Evolutionary conservation across 2,329 filamentous ascomycete genomes (phyloP), one percentile per base, ranked within the genome.

Genomic region (Xylariaceae sp.): DNA sequence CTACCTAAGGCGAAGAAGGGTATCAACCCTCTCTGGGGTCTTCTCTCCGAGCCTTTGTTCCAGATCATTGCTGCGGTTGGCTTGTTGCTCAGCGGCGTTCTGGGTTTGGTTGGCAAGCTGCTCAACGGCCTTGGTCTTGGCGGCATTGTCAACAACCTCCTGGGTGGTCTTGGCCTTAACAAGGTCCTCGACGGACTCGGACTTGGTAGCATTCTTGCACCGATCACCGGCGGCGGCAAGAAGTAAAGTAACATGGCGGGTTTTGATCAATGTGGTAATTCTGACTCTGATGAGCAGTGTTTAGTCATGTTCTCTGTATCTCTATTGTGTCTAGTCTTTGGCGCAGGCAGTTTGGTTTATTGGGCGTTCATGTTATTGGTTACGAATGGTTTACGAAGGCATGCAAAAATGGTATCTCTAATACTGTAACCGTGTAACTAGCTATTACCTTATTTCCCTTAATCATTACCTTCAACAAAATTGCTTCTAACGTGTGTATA

Each of bases 1-100:
- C 94, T 96, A 88, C 90, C 91, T 6, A 87, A 95, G 59, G 91
- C 90, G 39, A 95, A 96, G 85, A 92, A 95, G 78, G 85, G 92
- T 75, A 79, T 96, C 53, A 96, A 92, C 73, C 90, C 91, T 11
- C 82, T 96, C 30, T 95, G 90, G 90, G 83, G 76, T 30, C 75
- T 96, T 43, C 75, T 94, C 12, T 83, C 83, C 33, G 89, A 96
- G 76, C 91, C 91, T 11, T 75, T 96, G 18, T 89, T 90, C 79
- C 91, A 96, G 78, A 96, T 96, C 66, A 80, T 96, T 43, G 89
- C 90, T 9, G 90, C 89, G 11, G 90, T 96, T 41, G 91, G 91
- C 18, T 72, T 96, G 51, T 70, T 96, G 55, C 76, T 96, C 53
- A 85, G 77, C 45, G 90, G 91, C 67, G 90, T 96, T 0, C 76